Conservation (phyloP, 805 yeast genomes). For the Tetrapisispora arboricola region DNA sequence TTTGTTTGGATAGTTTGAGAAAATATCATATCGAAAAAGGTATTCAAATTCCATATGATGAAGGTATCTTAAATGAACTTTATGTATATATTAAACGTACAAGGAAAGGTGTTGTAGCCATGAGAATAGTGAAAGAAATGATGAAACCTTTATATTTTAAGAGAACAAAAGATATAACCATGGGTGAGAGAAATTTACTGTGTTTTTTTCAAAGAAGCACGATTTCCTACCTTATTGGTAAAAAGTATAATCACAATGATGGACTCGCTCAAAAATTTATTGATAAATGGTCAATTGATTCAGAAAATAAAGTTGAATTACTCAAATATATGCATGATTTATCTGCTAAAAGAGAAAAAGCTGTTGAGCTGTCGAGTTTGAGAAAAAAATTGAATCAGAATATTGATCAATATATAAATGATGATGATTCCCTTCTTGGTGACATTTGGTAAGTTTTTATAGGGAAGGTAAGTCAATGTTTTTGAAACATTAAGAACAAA, state of each 20-base stretch:
- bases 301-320: constrained; percentile 8
- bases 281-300: constrained; percentile 14
- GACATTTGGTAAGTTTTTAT: constrained; percentile 28
- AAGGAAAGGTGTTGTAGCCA: constrained; percentile 13
- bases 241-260: no score
- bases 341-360: constrained; percentile 3
- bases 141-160: neutral
- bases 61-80: constrained; percentile 11
- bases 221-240: constrained; percentile 6
- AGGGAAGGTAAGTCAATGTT: no score
- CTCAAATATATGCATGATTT: constrained; percentile 3
- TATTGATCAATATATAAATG: constrained; percentile 11
- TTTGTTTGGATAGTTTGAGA: constrained; percentile 18
- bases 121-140: constrained; percentile 8
- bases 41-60: constrained; percentile 12
- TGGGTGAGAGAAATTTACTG: constrained; percentile 8
- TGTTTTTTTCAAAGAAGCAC: constrained; percentile 15
- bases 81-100: constrained; percentile 8
- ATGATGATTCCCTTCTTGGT: constrained; percentile 24
- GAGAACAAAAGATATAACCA: neutral
- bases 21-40: constrained; percentile 10
- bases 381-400: constrained; percentile 4
- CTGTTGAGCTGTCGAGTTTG: constrained; percentile 3
- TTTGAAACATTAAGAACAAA: no score
- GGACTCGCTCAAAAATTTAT: constrained; percentile 13